Evolutionary conservation across 1,139 yeast species (phyloP), one percentile per base, ranked within the genome.

Genomic region (Suhomyces kunorum): DNA sequence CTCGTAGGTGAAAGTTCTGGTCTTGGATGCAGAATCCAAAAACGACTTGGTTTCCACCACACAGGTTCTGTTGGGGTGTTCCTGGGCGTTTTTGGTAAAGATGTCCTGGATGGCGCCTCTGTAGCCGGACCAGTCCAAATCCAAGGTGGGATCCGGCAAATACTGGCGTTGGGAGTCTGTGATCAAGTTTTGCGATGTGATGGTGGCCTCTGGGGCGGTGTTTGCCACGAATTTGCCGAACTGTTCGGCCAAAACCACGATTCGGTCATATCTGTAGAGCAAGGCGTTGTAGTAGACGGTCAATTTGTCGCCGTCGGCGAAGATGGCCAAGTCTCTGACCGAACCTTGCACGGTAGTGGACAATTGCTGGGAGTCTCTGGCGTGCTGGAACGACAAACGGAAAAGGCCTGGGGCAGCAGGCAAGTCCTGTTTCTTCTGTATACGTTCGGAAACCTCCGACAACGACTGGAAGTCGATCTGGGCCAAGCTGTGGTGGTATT

Each of bases 91-190:
- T 42, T 74, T 80, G 62, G 83, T 81, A 63, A 92, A 92, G 35
- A 92, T 90, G 54, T 92, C 98, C 58, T 94, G 98, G 51, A 92
- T 94, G 8, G 98, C 90, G 34, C 99, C 98, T 50, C 94, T 77
- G 64, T 81, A 92, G 14, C 87, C 87, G 32, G 82, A 71, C 98
- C 98, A 92, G 61, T 89, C 95, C 50, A 92, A 74, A 55, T 90
- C 85, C 9, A 69, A 63, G 3, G 89, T 87, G 31, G 99, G 98
- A 58, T 90, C 94, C 6, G 98, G 98, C 43, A 94, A 71, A 4
- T 73, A 63, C 1, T 61, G 50, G 27, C 56, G 57, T 56, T 89
- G 96, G 2, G 80, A 58, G 9, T 65, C 57, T 1, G 98, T 88
- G 43, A 88, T 68, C 50, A 92, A 71, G 33, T 79, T 76, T 18